Evolutionary conservation across 805 yeast species (phyloP).

Genomic region (Kazachstania africana): DNA sequence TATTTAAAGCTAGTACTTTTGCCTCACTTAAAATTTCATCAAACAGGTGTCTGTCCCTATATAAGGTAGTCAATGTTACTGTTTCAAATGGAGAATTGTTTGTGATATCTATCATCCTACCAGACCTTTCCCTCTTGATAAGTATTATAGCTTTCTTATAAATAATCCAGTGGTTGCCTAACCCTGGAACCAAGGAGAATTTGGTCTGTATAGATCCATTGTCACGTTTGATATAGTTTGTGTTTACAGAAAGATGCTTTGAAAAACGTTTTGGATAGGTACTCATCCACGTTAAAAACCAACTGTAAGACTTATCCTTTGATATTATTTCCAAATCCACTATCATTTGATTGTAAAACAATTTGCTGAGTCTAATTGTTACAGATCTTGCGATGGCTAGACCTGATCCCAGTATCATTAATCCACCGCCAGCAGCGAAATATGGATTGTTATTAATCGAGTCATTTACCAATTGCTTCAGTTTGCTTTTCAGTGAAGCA

Average conservation of each 20-base stretch:
- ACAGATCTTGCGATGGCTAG: slow-evolving; percentile 70
- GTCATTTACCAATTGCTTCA: slow-evolving; percentile 34
- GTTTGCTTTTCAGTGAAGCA: slow-evolving; percentile 23
- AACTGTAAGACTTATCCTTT: slow-evolving; percentile 82
- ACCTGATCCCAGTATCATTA: slow-evolving; percentile 89
- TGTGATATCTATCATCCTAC: slow-evolving; percentile 75
- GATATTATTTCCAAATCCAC: slow-evolving; percentile 91
- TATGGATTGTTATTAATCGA: slow-evolving; percentile 72
- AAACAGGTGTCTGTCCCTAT: slow-evolving; percentile 65
- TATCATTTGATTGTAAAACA: slow-evolving; percentile 69
- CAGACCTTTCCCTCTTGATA: slow-evolving; percentile 83
- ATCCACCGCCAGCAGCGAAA: slow-evolving; percentile 97
- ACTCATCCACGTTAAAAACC: slow-evolving; percentile 97
- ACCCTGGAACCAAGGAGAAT: slow-evolving; percentile 91
- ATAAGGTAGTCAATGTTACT: slow-evolving; percentile 82
- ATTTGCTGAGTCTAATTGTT: slow-evolving; percentile 45
- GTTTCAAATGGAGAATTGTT: slow-evolving; percentile 94
- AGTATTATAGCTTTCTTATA: slow-evolving; percentile 83
- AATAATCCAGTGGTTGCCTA: slow-evolving; percentile 81
- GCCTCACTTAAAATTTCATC: slow-evolving; percentile 71
- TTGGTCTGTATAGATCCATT: slow-evolving; percentile 84
- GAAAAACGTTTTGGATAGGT: slow-evolving; percentile 62
- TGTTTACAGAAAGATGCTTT: slow-evolving; percentile 83
- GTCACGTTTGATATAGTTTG: slow-evolving; percentile 76
- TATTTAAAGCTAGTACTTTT: slow-evolving; percentile 63